Percentiles rank a stretch among this genome's conserved stretches.
phyloP scores from a whole-genome alignment of 202 grass and related monocot genomes.

The Zoysia matrella region DNA sequence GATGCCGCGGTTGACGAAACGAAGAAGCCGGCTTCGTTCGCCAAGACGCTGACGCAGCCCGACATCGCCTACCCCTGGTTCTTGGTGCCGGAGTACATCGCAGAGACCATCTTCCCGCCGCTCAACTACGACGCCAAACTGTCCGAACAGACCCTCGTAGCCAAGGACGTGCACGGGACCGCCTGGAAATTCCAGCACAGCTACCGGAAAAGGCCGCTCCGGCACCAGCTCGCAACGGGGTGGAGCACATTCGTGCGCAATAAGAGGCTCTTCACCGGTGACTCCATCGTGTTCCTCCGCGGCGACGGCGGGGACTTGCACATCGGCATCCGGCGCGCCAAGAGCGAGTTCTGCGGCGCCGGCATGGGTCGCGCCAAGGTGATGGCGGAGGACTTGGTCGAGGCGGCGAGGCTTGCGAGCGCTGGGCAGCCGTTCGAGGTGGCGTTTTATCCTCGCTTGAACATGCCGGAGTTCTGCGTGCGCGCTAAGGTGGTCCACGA shows the following conservation, averaged over 20 bases:
- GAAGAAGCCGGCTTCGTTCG: conserved; percentile 89
- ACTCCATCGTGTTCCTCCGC: conserved; percentile 32
- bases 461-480: conserved; percentile 92
- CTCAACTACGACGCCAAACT: conserved; percentile 85
- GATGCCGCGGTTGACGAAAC: conserved; percentile 15
- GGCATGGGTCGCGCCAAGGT: conserved; percentile 47
- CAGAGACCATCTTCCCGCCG: conserved; percentile 95
- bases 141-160: conserved; percentile 83
- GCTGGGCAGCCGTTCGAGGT: background rate
- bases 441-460: conserved; percentile 87
- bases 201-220: background rate
- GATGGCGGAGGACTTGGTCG: conserved; percentile 58
- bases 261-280: conserved; percentile 87
- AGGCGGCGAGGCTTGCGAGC: conserved; percentile 65
- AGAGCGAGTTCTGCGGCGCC: conserved; percentile 50
- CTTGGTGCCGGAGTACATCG: conserved; percentile 90
- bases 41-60: conserved; percentile 95
- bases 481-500: conserved; percentile 54
- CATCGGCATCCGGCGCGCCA: conserved; percentile 83
- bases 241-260: conserved; percentile 97
- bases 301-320: conserved; percentile 75
- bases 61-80: conserved; percentile 95
- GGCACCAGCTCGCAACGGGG: conserved; percentile 91
- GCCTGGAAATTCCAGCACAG: conserved; percentile 47
- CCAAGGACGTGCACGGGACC: conserved; percentile 82